Evolutionary conservation across 441 rosid species (phyloP), one percentile per base, ranked within the genome.

Genomic region (Erysimum cheiri): DNA sequence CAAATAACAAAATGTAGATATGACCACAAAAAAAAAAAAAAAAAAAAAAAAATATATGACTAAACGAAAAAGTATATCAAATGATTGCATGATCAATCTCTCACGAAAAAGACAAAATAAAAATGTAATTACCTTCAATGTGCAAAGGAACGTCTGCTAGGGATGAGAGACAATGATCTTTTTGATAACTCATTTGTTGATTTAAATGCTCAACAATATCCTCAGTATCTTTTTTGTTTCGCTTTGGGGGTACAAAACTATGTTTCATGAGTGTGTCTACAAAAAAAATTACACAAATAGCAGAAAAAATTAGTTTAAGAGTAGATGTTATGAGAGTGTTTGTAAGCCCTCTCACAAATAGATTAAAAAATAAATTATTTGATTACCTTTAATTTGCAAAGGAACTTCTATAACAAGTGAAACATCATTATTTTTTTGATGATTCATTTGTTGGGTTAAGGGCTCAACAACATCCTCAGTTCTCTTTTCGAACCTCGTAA

Each of bases 131-230:
- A 72, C 76, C 76, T 72, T 64, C 76, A 6, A 57, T 57, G 41
- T 56, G 76, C 49, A 72, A 56, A 8, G 65, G 71, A 47, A 72
- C 71, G 29, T 72, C 76, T 0, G 71, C 76, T n/a, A 72, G 13
- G 37, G 71, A 72, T 13, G 60, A 31, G 24, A 72, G 76, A n/a
- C 39, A 3, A 13, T 72, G 66, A 0, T 48, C 46, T 31, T 31
- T 64, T 14, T 72, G 71, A 65, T 72, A 72, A 0, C 4, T 31
- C 14, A 65, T 19, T 31, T 72, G 66, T 6, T 37, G 54, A n/a
- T 33, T 32, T 35, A 67, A 15, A 52, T 66, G 19, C 2, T 14
- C 28, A 46, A 0, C 8, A 8, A 33, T 8, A 4, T 39, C 15
- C 2, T 67, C 66, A 39, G 0, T 15, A 12, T 2, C n/a, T 41